These are phyloP conservation scores for Sherardia arvensis DNA, from an alignment of 257 asterid genomes.

Conservation along the genomic window DNA sequence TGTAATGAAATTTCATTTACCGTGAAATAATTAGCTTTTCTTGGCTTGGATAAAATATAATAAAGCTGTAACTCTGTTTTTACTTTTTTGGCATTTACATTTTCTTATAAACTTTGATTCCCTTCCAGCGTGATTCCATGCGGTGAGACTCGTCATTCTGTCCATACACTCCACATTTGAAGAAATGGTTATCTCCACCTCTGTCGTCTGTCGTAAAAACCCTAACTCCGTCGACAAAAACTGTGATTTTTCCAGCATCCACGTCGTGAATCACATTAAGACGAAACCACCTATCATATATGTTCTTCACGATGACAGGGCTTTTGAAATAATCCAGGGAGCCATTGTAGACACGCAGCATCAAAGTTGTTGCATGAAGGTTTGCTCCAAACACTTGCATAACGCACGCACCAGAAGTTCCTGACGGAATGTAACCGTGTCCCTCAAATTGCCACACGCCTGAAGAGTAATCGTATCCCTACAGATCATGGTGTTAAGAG, in stretches of 20 bases:
- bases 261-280: conserved; percentile 31
- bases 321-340: conserved; percentile 13
- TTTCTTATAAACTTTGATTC: conserved; percentile 19
- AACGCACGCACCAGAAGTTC: conserved; percentile 22
- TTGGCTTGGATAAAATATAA: too few relatives aligned
- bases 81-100: not conserved
- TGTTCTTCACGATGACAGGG: conserved; percentile 6
- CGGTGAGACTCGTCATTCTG: conserved; percentile 18
- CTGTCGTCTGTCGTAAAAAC: conserved; percentile 15
- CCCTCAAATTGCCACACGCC: conserved; percentile 7
- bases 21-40: too few relatives aligned
- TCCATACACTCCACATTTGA: conserved; percentile 35
- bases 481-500: too few relatives aligned
- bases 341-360: conserved; percentile 26
- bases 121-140: conserved; percentile 35
- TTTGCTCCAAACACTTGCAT: conserved; percentile 35
- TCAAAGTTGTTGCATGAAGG: conserved; percentile 25
- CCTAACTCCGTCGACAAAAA: conserved; percentile 17
- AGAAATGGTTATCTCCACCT: conserved; percentile 22
- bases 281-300: conserved; percentile 24
- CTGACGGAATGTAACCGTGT: not conserved
- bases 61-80: too few relatives aligned
- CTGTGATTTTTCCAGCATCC: conserved; percentile 12
- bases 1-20: too few relatives aligned
- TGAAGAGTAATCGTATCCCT: not conserved